These are phyloP conservation scores for Quercus alba DNA, from an alignment of 306 rosid genomes.

Conservation along the genomic window DNA sequence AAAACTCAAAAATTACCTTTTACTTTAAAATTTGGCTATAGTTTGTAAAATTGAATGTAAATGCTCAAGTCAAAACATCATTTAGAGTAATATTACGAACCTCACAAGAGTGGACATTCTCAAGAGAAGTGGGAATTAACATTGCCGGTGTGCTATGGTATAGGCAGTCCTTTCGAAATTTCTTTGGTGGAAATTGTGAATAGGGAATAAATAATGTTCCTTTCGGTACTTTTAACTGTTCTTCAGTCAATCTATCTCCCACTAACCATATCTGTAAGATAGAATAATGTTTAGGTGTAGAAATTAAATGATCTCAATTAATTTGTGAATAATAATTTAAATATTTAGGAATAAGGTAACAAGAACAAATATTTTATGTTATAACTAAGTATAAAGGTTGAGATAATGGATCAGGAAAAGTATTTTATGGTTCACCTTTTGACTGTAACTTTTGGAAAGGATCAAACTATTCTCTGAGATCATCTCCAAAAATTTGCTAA, in stretches of 20 bases:
- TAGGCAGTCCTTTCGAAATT: conserved; percentile 63
- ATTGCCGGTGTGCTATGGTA: conserved; percentile 69
- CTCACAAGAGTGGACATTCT: conserved; percentile 76
- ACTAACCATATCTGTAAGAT: conserved; percentile 61
- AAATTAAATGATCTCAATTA: too few relatives aligned
- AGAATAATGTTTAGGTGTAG: too few relatives aligned
- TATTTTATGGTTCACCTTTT: conserved; percentile 25
- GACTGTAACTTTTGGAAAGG: conserved; percentile 28
- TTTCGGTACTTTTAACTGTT: conserved; percentile 62
- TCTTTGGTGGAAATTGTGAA: conserved; percentile 66
- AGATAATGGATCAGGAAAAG: too few relatives aligned
- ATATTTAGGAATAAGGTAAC: too few relatives aligned
- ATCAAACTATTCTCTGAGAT: conserved; percentile 31
- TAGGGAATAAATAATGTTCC: conserved; percentile 68
- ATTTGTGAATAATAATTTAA: too few relatives aligned
- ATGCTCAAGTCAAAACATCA: too few relatives aligned
- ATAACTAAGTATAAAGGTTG: too few relatives aligned
- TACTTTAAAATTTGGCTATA: too few relatives aligned
- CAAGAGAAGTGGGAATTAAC: conserved; percentile 45
- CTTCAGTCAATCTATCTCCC: conserved; percentile 52
- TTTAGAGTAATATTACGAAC: conserved; percentile 19
- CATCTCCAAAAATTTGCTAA: conserved; percentile 26
- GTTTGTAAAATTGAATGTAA: too few relatives aligned
- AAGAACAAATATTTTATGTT: too few relatives aligned
- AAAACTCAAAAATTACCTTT: too few relatives aligned